phyloP scores from a whole-genome alignment of 2,329 filamentous ascomycete species.

The Dendrostoma leiphaemia region DNA sequence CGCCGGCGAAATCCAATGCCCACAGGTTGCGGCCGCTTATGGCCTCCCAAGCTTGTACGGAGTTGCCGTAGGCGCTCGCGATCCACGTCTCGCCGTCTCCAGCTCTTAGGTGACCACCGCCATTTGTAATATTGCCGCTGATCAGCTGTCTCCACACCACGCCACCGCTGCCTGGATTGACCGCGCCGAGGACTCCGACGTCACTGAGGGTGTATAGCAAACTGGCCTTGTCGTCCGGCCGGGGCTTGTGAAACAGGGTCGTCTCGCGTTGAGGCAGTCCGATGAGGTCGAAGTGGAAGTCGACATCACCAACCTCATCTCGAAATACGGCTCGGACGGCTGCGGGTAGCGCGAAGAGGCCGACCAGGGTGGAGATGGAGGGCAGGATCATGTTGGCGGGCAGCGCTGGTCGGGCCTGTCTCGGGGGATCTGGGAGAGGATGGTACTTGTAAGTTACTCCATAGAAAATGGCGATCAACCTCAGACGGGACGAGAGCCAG shows the following conservation, averaged over 20 bases:
- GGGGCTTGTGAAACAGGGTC: constrained; percentile 92
- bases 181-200: constrained; percentile 76
- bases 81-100: constrained; percentile 77
- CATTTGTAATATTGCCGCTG: constrained; percentile 45
- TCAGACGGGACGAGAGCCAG: not conserved
- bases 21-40: constrained; percentile 77
- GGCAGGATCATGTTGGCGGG: constrained; percentile 16
- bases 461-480: not conserved
- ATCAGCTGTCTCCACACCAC: constrained; percentile 85
- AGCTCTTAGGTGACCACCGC: constrained; percentile 61
- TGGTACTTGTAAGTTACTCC: constrained; percentile 6
- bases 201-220: constrained; percentile 91
- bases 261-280: constrained; percentile 78
- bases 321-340: constrained; percentile 69
- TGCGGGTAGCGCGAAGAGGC: constrained; percentile 42
- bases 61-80: constrained; percentile 67
- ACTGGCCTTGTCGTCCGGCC: constrained; percentile 77
- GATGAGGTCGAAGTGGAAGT: constrained; percentile 89
- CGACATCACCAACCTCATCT: constrained; percentile 88
- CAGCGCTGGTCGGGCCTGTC: constrained; percentile 9
- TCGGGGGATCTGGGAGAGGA: not conserved
- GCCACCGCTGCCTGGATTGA: constrained; percentile 83
- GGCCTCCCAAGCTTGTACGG: constrained; percentile 80
- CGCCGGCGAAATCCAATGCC: constrained; percentile 60
- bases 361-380: constrained; percentile 23